Conservation (phyloP, 1,284 basidiomycete genomes). For the Ustanciosporium gigantosporum region DNA sequence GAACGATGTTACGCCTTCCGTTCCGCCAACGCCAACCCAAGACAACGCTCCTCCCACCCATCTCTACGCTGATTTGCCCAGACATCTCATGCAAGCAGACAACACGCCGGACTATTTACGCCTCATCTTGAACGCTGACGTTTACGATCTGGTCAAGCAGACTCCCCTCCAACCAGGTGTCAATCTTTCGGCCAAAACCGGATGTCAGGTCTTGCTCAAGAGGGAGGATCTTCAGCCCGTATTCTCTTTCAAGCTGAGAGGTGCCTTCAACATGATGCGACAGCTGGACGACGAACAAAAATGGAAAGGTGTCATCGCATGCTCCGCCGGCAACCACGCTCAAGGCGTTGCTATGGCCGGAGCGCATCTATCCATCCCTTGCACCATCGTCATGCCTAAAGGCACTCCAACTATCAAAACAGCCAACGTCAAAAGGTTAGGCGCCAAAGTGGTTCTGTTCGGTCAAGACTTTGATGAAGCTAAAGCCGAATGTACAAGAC, state of each 20-base stretch:
- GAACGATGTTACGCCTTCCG: constrained; percentile 13
- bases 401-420: constrained; percentile 97
- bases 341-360: constrained; percentile 97
- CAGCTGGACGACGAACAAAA: constrained; percentile 82
- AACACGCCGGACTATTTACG: constrained; percentile 89
- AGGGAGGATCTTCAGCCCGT: constrained; percentile 94
- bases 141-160: constrained; percentile 89
- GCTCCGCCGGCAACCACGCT: constrained; percentile 97
- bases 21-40: constrained; percentile 20
- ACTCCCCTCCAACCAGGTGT: constrained; percentile 86
- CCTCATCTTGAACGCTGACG: constrained; percentile 88
- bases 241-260: constrained; percentile 90
- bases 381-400: constrained; percentile 96
- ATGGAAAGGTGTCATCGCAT: constrained; percentile 97
- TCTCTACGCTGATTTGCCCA: constrained; percentile 70
- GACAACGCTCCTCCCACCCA: constrained; percentile 18
- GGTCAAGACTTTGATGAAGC: constrained; percentile 95
- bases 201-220: constrained; percentile 93
- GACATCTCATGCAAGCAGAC: constrained; percentile 71
- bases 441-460: constrained; percentile 90
- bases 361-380: constrained; percentile 80
- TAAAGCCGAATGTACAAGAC: constrained; percentile 87
- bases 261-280: constrained; percentile 99
- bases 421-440: constrained; percentile 85
- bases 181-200: constrained; percentile 82